Evolutionary conservation across 208 protist species (phyloP).

Genomic region (Leptomonas seymouri): DNA sequence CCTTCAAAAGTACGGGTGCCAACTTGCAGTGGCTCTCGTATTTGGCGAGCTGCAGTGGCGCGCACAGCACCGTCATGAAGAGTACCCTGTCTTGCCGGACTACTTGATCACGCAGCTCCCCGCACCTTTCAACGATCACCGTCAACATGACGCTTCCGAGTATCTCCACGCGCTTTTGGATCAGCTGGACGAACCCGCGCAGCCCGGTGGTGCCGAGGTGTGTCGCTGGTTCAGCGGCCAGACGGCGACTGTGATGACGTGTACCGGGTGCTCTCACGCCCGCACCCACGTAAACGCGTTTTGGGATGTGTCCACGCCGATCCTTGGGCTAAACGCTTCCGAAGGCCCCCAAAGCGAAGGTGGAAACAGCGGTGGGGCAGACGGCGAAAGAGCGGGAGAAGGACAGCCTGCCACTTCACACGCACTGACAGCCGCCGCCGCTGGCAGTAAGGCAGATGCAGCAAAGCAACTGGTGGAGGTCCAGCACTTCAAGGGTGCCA

Average conservation of each 20-base stretch:
- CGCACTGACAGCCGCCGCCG: background rate
- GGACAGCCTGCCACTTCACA: too few relatives aligned
- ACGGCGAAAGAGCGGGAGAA: background rate
- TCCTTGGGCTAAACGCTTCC: background rate
- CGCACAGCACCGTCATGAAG: slow-evolving; percentile 20
- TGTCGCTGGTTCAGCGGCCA: slow-evolving; percentile 58
- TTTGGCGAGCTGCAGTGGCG: slow-evolving; percentile 64
- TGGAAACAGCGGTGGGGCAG: too few relatives aligned
- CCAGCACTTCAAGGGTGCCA: slow-evolving; percentile 19
- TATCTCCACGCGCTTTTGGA: slow-evolving; percentile 67
- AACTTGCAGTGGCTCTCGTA: slow-evolving; percentile 37
- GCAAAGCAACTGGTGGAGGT: slow-evolving; percentile 14
- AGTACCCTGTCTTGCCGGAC: slow-evolving; percentile 30
- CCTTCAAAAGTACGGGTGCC: slow-evolving; percentile 12
- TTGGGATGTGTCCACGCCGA: slow-evolving; percentile 49
- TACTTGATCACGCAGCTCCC: slow-evolving; percentile 44
- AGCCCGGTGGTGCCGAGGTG: slow-evolving; percentile 37
- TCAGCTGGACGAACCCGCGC: slow-evolving; percentile 42
- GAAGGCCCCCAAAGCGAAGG: too few relatives aligned
- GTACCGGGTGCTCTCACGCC: slow-evolving; percentile 31
- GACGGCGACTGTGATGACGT: slow-evolving; percentile 48
- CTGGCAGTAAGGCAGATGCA: background rate
- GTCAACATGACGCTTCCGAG: slow-evolving; percentile 81
- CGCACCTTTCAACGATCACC: slow-evolving; percentile 51
- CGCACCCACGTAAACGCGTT: slow-evolving; percentile 45